Base-by-base conservation (phyloP, 2,329 filamentous ascomycete genomes). In the Diaporthe sp. region DNA sequence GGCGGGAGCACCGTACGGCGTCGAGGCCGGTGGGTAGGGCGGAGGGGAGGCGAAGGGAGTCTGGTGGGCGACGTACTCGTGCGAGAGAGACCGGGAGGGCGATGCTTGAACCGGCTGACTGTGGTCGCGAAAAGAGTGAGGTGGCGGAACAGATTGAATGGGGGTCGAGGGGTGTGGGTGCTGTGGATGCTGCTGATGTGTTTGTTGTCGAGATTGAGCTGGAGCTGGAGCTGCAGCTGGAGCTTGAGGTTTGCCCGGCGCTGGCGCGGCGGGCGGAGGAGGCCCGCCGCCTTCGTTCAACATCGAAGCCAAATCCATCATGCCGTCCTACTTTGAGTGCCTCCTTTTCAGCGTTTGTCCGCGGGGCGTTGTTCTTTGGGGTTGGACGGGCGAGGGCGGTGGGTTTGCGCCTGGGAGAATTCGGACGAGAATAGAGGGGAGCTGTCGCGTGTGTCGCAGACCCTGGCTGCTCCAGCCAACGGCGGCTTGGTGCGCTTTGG, bases 241-340 rank as follows among this genome's bases (percentile, higher is more conserved):
- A 60, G 73, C 68, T 72, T 76, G 78, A 80, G 77, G 47, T 70
- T 70, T 70, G 65, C 65, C 78, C 77, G 80, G 74, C 75, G 77
- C 72, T 15, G 80, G 78, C 25, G 82, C 80, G 72, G 83, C 81
- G 77, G 82, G 83, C 74, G 82, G 79, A 70, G 83, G 82, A 61
- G 81, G 80, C 77, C 83, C 73, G 70, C 85, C 86, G 79, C 84
- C 87, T 77, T 89, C 89, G 81, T 91, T 92, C 65, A 92, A 83
- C 79, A 92, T 88, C 22, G 86, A 87, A 77, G 85, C 83, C 75
- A 91, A 85, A 84, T 90, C 88, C 89, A 91, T 87, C 73, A 75
- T 81, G 55, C 58, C 73, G 73, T 57, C 31, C 47, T 47, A 15
- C 22, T 47, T 49, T 37, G 58, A 22, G 68, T 57, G 47, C 58